Base-by-base conservation (phyloP, 805 yeast species). In the Wickerhamomyces hampshirensis region DNA sequence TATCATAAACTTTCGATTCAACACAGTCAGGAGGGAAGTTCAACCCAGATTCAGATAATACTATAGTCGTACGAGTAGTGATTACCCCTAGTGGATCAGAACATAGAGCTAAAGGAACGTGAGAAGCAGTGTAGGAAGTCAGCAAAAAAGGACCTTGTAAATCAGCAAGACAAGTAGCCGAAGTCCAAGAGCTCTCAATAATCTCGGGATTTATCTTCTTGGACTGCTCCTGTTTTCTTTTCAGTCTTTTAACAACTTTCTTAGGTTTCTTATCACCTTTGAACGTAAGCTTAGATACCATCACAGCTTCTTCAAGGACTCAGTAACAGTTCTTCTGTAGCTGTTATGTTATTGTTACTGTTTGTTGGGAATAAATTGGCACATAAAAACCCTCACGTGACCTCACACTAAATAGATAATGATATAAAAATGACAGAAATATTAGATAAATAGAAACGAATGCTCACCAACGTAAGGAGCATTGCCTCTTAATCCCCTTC, bases 251-350 rank as follows among this genome's bases (percentile, higher is more conserved):
- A 34, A 37, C 38, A 36, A 37, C 44, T 34, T 49, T 44, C 28
- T 44, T 38, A 19, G 24, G 24, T 4, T 53, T 44, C 33, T 47
- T 51, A 33, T 62, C 67, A 21, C 66, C 66, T 40, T 64, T 64
- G 50, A 65, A 65, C 5, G 49, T 37, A 6, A 64, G 53, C 28
- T 58, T 58, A 6, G 64, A 53, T 5, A 60, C 66, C 69, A 65
- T 64, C 5, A n/a, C 17, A 27, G 14, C 19, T n/a, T 34, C 21
- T n/a, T n/a, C n/a, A n/a, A n/a, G n/a, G n/a, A n/a, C n/a, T n/a
- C n/a, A n/a, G n/a, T n/a, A n/a, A n/a, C n/a, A n/a, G n/a, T n/a
- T n/a, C n/a, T n/a, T n/a, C n/a, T n/a, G n/a, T n/a, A n/a, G n/a
- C n/a, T n/a, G n/a, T n/a, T n/a, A n/a, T n/a, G n/a, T n/a, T n/a